Evolutionary conservation across 257 asterid genomes (phyloP).

Genomic region (Anisodus acutangulus): DNA sequence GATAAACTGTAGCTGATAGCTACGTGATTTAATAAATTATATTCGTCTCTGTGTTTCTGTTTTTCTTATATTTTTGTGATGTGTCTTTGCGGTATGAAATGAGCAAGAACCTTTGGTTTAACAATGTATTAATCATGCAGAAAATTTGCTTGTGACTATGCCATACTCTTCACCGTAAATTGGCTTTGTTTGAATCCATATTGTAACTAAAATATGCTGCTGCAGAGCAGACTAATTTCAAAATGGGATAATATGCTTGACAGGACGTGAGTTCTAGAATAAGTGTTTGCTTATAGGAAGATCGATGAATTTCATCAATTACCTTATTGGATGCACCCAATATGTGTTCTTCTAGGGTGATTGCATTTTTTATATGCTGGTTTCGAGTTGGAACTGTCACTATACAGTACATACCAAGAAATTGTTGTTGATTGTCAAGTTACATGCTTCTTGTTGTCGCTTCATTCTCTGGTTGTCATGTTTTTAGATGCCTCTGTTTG

Average conservation of each 20-base stretch:
- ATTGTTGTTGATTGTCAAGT: not conserved
- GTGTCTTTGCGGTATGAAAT: not conserved
- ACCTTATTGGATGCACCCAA: not conserved
- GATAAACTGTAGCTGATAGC: not conserved
- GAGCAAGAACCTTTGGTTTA: not conserved
- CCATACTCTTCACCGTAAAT: no score
- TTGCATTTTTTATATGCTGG: not conserved
- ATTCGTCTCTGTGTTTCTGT: not conserved
- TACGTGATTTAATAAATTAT: not conserved
- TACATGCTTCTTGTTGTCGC: conserved; percentile 24
- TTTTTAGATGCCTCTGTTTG: not conserved
- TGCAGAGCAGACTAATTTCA: not conserved
- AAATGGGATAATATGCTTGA: not conserved
- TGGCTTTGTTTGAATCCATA: no score
- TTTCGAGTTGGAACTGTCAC: not conserved
- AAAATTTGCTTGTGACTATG: not conserved
- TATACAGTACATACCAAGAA: no score
- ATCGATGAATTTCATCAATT: no score
- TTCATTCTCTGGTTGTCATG: not conserved
- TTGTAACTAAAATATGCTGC: no score
- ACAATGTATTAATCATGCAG: not conserved
- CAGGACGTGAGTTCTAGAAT: not conserved
- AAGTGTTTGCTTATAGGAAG: not conserved
- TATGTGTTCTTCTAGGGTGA: not conserved
- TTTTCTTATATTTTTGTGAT: no score